phyloP scores from a whole-genome alignment of 2,329 filamentous ascomycete genomes.

The Xylariaceae sp. region DNA sequence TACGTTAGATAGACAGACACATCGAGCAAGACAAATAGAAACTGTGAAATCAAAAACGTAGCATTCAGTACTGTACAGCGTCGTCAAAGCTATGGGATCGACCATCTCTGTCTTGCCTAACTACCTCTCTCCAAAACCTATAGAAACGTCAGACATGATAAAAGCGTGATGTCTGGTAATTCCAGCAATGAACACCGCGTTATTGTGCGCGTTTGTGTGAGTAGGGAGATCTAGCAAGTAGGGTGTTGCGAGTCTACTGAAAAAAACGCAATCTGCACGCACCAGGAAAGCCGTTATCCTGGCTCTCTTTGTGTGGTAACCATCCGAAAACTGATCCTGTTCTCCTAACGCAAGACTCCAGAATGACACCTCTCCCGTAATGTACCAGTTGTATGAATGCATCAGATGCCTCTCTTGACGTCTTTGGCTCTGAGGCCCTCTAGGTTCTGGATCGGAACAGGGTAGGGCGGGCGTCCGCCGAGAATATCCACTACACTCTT shows the following conservation, averaged over 20 bases:
- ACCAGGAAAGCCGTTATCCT: conserved; percentile 1
- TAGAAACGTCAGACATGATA: too few species aligned
- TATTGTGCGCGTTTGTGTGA: too few species aligned
- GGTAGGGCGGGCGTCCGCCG: conserved; percentile 61
- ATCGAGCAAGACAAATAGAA: too few species aligned
- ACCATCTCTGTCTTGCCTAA: too few species aligned
- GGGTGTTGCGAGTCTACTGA: background rate
- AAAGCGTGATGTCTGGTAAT: too few species aligned
- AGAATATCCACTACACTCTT: conserved; percentile 80
- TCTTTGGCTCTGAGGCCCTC: conserved; percentile 55
- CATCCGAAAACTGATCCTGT: conserved; percentile 5
- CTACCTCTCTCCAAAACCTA: too few species aligned
- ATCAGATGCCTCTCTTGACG: conserved; percentile 49
- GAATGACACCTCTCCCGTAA: conserved; percentile 1
- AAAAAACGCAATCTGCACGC: conserved; percentile 3
- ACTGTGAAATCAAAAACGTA: too few species aligned
- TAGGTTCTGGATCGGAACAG: conserved; percentile 45
- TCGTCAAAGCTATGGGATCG: too few species aligned
- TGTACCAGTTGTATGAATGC: background rate
- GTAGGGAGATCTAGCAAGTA: background rate
- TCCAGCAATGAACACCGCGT: too few species aligned
- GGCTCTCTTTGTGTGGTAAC: conserved; percentile 2
- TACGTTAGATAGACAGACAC: too few species aligned
- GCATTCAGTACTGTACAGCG: too few species aligned
- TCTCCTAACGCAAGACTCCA: conserved; percentile 10